Evolutionary conservation across 2,329 filamentous ascomycete genomes (phyloP).

Genomic region (Pseudogymnoascus sp.): DNA sequence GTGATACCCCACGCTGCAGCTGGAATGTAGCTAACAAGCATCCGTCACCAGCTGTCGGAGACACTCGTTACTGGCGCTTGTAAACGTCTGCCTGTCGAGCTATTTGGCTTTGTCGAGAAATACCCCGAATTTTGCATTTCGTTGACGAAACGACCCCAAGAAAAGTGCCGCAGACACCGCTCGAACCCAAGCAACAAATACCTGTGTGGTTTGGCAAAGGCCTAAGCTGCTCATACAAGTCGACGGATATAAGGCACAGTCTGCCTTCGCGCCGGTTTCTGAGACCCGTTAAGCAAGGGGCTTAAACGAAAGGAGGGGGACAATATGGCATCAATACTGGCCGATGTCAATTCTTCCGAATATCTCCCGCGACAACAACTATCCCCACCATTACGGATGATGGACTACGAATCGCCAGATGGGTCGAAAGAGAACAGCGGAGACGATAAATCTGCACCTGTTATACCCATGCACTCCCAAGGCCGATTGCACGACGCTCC

Average conservation of each 20-base stretch:
- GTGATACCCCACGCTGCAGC: background rate
- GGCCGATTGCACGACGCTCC: slow-evolving; percentile 43
- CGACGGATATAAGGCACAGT: background rate
- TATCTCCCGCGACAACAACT: background rate
- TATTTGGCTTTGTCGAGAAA: background rate
- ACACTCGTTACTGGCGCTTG: background rate
- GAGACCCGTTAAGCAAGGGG: slow-evolving; percentile 3
- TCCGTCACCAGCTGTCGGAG: background rate
- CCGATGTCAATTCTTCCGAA: background rate
- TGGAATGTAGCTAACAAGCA: background rate
- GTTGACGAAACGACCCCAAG: background rate
- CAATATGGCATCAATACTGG: background rate
- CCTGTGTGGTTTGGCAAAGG: background rate
- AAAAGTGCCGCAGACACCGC: background rate
- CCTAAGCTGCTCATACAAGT: background rate
- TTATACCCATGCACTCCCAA: slow-evolving; percentile 19
- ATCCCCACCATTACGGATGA: background rate
- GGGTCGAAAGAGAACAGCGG: slow-evolving; percentile 1
- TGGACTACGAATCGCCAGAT: background rate
- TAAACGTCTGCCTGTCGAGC: background rate
- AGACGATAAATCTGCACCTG: background rate
- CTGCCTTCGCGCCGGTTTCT: background rate
- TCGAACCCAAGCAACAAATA: background rate
- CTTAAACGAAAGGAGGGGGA: slow-evolving; percentile 4
- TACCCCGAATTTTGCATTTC: background rate